A percentile compares a stretch with the other conserved stretches of the same genome.
Conservation (phyloP, 208 protist species). For the Wallacemonas collosoma region DNA sequence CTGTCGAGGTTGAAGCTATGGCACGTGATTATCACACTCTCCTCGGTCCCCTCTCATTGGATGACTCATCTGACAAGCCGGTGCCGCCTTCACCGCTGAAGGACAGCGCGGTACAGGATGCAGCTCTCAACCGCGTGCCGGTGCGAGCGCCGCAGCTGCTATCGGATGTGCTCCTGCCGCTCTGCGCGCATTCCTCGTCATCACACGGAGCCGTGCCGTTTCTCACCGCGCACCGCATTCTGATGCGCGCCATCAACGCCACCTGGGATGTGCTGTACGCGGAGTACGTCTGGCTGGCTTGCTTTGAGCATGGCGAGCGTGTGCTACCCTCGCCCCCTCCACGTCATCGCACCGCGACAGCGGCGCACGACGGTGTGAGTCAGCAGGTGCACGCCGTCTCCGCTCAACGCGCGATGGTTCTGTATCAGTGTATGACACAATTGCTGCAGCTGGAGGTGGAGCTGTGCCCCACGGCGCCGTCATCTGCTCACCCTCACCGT, state of each 20-base stretch:
- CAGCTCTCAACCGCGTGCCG: background rate
- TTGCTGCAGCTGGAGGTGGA: conserved; percentile 8
- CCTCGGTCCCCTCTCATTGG: background rate
- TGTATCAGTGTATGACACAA: conserved; percentile 4
- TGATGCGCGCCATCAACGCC: background rate
- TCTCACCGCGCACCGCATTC: background rate
- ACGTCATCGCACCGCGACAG: too few relatives aligned
- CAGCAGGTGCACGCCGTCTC: background rate
- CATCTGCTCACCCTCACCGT: background rate
- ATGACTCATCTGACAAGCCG: background rate
- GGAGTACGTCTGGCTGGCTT: conserved; percentile 12
- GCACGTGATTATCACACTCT: conserved; percentile 7
- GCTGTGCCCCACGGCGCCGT: background rate
- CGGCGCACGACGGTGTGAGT: too few relatives aligned
- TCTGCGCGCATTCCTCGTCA: conserved; percentile 1
- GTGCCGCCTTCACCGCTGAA: background rate
- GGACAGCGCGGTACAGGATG: background rate
- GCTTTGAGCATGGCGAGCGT: conserved; percentile 15
- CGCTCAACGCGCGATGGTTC: background rate
- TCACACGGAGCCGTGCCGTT: background rate
- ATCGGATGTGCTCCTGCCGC: conserved; percentile 1
- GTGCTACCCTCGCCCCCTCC: too few relatives aligned
- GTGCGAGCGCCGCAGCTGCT: background rate
- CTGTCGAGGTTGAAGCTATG: conserved; percentile 13
- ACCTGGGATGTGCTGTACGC: conserved; percentile 19